phyloP scores from a whole-genome alignment of 2,329 filamentous ascomycete species.

The Fusarium pseudograminearum region DNA sequence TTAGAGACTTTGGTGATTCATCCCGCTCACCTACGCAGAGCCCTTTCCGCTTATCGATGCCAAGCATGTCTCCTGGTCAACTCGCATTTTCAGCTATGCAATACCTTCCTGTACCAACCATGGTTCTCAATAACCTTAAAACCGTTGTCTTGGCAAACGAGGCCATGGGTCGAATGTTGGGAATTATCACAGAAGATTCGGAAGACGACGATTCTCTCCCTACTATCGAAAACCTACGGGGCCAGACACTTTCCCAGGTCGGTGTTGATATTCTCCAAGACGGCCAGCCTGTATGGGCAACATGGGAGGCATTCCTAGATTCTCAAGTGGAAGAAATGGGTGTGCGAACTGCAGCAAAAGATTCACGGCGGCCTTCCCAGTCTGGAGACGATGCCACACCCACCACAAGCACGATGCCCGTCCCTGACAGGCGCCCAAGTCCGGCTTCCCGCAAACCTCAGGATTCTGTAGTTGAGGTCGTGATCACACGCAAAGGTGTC shows the following conservation, averaged over 20 bases:
- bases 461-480: slow-evolving; percentile 75
- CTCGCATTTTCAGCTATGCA: slow-evolving; percentile 77
- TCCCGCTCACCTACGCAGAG: slow-evolving; percentile 54
- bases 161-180: slow-evolving; percentile 77
- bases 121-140: slow-evolving; percentile 76
- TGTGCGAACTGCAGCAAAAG: slow-evolving; percentile 43
- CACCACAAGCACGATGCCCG: slow-evolving; percentile 44
- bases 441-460: slow-evolving; percentile 55
- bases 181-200: slow-evolving; percentile 61
- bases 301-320: slow-evolving; percentile 70
- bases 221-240: slow-evolving; percentile 70
- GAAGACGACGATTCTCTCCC: slow-evolving; percentile 57
- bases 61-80: slow-evolving; percentile 62
- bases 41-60: slow-evolving; percentile 58
- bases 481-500: slow-evolving; percentile 66
- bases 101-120: slow-evolving; percentile 77
- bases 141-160: slow-evolving; percentile 80
- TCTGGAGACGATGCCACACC: slow-evolving; percentile 54
- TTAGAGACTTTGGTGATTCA: slow-evolving; percentile 49
- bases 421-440: slow-evolving; percentile 52
- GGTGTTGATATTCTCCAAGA: slow-evolving; percentile 80
- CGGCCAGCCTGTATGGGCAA: slow-evolving; percentile 69
- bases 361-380: slow-evolving; percentile 39
- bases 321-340: slow-evolving; percentile 61
- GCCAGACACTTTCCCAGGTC: slow-evolving; percentile 75